Evolutionary conservation across 306 rosid species (phyloP).

Genomic region (Glycine soja): DNA sequence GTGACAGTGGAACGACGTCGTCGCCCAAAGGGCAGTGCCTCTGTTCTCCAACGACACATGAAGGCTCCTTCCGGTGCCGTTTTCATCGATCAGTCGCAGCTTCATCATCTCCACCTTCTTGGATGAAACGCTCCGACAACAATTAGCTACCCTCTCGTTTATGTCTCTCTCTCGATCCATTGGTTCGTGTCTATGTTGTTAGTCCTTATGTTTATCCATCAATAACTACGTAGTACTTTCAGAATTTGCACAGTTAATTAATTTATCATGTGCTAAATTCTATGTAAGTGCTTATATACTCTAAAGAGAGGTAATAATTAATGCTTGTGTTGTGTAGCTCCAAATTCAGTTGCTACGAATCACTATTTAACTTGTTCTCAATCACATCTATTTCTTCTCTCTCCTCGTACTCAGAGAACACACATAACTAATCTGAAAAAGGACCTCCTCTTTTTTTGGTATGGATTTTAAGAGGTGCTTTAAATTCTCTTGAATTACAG

Average conservation of each 20-base stretch:
- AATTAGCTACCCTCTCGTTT: conserved; percentile 5
- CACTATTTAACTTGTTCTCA: too few species aligned
- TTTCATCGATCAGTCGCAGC: conserved; percentile 63
- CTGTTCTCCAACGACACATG: conserved; percentile 93
- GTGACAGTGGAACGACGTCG: conserved; percentile 41
- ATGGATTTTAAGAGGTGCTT: too few species aligned
- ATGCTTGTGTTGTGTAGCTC: too few species aligned
- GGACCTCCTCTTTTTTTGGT: too few species aligned
- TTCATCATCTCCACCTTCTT: conserved; percentile 65
- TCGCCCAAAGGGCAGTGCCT: conserved; percentile 77
- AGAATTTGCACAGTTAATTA: background rate
- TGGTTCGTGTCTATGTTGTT: too few species aligned
- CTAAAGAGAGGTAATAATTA: too few species aligned
- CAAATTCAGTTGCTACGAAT: too few species aligned
- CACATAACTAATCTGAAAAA: background rate
- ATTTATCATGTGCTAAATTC: too few species aligned
- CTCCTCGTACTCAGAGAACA: background rate
- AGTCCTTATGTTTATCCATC: too few species aligned
- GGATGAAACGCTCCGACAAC: conserved; percentile 72
- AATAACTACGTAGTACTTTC: background rate
- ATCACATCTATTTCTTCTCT: background rate
- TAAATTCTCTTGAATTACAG: too few species aligned
- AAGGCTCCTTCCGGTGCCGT: conserved; percentile 91
- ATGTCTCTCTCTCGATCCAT: too few species aligned
- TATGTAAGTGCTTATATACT: too few species aligned